Base-by-base conservation (phyloP, 352 stramenopile species). In the Phytophthora macrochlamydospora region DNA sequence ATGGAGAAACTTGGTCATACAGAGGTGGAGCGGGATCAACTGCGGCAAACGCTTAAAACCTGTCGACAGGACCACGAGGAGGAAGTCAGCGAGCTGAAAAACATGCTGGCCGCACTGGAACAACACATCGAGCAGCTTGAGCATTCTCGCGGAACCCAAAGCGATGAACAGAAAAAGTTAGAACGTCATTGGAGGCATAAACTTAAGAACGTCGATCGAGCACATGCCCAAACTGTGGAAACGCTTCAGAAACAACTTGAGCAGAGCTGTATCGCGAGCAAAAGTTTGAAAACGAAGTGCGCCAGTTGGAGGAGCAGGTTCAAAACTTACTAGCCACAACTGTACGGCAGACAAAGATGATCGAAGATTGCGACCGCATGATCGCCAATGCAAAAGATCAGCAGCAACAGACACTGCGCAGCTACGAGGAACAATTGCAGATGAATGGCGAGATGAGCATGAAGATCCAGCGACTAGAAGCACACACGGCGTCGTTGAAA, bases 301-400 rank as follows among this genome's bases (percentile, higher is more conserved):
- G 44, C 2, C 56, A 75, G 14, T 61, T 83, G 13, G 70, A 89
- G 42, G 13, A 79, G 13, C 80, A 84, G 32, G 78, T 87, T 5
- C 66, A 81, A 58, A 73, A 81, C 2, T 61, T 93, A 38, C 65
- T 89, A 18, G 70, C 71, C 7, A 93, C 85, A 29, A 91, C 85
- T 3, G 69, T 84, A 45, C 60, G 83, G 6, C 85, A 93, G 61
- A 91, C 82, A 32, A 71, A 67, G n/a, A 74, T 93, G 54, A 90
- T 91, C 35, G 83, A 93, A 44, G 85, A 93, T 46, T 93, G 81
- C 44, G 81, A 93, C 46, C 82, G 79, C 13, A 73, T 72, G 31
- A 59, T 93, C 4, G 73, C 69, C 2, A 79, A 90, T 30, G 62
- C 71, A 11, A 79, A 80, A 60, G 61, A 33, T 7, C 78, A 84